phyloP scores from a whole-genome alignment of 805 yeast genomes.

The Pichia membranifaciens region DNA sequence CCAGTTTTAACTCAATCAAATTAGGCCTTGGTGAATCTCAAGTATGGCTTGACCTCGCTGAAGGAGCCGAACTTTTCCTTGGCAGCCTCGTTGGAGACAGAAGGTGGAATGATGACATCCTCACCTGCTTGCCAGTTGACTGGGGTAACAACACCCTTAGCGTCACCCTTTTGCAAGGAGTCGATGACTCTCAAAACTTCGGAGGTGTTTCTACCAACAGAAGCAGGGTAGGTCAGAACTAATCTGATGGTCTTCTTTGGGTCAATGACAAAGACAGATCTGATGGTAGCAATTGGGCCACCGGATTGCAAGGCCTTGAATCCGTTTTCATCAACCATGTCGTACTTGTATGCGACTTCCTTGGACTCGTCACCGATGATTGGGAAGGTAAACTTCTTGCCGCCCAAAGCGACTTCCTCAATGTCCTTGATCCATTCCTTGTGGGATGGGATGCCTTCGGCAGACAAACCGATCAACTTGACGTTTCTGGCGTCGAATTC shows the following conservation, averaged over 20 bases:
- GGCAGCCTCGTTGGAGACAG: constrained; percentile 73
- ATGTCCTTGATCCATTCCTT: constrained; percentile 86
- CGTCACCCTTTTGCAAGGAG: constrained; percentile 81
- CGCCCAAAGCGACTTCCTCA: constrained; percentile 67
- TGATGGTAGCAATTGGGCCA: constrained; percentile 79
- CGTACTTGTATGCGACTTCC: constrained; percentile 77
- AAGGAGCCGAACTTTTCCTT: constrained; percentile 80
- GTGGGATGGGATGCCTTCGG: constrained; percentile 77
- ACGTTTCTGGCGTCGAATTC: constrained; percentile 82
- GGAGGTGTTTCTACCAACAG: constrained; percentile 89
- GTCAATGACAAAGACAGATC: constrained; percentile 89
- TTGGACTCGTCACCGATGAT: constrained; percentile 83
- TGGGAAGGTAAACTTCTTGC: constrained; percentile 77
- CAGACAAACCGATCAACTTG: constrained; percentile 85
- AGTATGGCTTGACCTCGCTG: constrained; percentile 83
- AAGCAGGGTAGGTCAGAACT: constrained; percentile 85
- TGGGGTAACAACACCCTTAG: constrained; percentile 81
- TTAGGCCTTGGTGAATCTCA: constrained; percentile 52
- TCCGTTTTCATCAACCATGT: constrained; percentile 84
- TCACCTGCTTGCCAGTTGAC: constrained; percentile 87
- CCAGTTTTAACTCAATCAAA: neutral
- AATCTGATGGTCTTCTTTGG: constrained; percentile 85
- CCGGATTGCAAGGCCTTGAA: constrained; percentile 58
- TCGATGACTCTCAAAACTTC: constrained; percentile 90
- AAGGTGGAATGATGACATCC: constrained; percentile 89